phyloP scores from a whole-genome alignment of 1,139 yeast species.

The Pichia sp. region DNA sequence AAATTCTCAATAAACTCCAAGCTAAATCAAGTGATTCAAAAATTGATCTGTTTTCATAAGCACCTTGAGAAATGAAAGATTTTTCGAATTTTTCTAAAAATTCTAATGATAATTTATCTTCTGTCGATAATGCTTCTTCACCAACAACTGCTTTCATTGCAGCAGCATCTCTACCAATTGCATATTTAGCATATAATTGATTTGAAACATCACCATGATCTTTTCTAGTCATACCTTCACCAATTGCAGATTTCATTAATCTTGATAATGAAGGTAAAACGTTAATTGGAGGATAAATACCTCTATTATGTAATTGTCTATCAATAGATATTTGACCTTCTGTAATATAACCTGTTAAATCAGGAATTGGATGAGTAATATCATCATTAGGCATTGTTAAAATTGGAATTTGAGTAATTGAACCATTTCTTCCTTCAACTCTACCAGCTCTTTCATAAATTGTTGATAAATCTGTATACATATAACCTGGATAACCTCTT shows the following conservation, averaged over 20 bases:
- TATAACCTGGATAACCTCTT: conserved; percentile 99
- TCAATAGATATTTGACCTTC: conserved; percentile 98
- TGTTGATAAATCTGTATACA: conserved; percentile 98
- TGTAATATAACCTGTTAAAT: conserved; percentile 97
- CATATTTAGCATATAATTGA: conserved; percentile 97
- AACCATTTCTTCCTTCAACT: conserved; percentile 99
- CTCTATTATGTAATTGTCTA: conserved; percentile 92
- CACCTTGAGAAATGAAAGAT: conserved; percentile 91
- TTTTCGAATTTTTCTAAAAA: conserved; percentile 96
- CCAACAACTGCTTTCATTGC: conserved; percentile 99
- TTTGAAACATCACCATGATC: conserved; percentile 99
- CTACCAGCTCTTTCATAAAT: conserved; percentile 99
- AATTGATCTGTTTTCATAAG: conserved; percentile 89
- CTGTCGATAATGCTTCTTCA: conserved; percentile 97
- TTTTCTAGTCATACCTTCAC: conserved; percentile 99
- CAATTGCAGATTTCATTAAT: conserved; percentile 98
- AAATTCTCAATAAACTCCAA: conserved; percentile 95
- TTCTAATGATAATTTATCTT: conserved; percentile 94
- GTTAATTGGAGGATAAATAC: conserved; percentile 97
- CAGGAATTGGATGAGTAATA: conserved; percentile 99
- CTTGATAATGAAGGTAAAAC: conserved; percentile 96
- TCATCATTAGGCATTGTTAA: conserved; percentile 99
- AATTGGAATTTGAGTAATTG: conserved; percentile 97
- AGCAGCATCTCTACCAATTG: conserved; percentile 99
- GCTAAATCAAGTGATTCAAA: conserved; percentile 96